phyloP scores from a whole-genome alignment of 495 filamentous ascomycete genomes.

The Hypoxylon intermedium region DNA sequence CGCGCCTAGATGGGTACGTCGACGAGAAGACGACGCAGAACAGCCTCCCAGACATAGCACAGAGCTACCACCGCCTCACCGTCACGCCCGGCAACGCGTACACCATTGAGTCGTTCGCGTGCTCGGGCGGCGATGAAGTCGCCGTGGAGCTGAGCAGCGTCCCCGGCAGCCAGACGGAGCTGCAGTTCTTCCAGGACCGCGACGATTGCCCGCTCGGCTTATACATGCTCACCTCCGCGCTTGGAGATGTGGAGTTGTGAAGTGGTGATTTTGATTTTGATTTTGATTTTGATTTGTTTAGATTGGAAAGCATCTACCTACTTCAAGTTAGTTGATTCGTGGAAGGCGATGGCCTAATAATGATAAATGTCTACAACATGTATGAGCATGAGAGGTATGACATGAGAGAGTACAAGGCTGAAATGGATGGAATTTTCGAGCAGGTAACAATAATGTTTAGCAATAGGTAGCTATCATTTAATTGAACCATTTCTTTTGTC shows the following conservation, averaged over 20 bases:
- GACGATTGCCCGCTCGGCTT: slow-evolving; percentile 69
- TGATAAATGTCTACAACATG: slow-evolving; percentile 5
- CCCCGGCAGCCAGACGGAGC: slow-evolving; percentile 51
- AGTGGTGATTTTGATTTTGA: background rate
- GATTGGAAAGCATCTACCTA: slow-evolving; percentile 1
- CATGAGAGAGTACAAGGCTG: background rate
- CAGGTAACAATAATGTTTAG: slow-evolving; percentile 20
- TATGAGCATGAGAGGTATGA: slow-evolving; percentile 10
- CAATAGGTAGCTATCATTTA: slow-evolving; percentile 24
- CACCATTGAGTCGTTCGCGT: slow-evolving; percentile 61
- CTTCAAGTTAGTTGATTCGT: background rate
- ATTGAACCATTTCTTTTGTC: slow-evolving; percentile 30
- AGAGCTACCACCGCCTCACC: slow-evolving; percentile 56
- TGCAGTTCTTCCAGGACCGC: slow-evolving; percentile 71
- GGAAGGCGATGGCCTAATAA: slow-evolving; percentile 6
- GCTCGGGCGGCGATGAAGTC: slow-evolving; percentile 60
- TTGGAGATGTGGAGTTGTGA: slow-evolving; percentile 16
- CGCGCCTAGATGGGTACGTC: slow-evolving; percentile 48
- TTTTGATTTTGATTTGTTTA: background rate
- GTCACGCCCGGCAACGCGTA: slow-evolving; percentile 65
- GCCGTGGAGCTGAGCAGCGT: slow-evolving; percentile 60
- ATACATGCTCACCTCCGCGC: slow-evolving; percentile 56
- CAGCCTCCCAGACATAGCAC: slow-evolving; percentile 54
- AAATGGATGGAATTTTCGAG: background rate
- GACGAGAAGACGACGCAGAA: slow-evolving; percentile 58